Evolutionary conservation across 768 basidiomycete genomes (phyloP).

Genomic region (Pleurotus eryngii): DNA sequence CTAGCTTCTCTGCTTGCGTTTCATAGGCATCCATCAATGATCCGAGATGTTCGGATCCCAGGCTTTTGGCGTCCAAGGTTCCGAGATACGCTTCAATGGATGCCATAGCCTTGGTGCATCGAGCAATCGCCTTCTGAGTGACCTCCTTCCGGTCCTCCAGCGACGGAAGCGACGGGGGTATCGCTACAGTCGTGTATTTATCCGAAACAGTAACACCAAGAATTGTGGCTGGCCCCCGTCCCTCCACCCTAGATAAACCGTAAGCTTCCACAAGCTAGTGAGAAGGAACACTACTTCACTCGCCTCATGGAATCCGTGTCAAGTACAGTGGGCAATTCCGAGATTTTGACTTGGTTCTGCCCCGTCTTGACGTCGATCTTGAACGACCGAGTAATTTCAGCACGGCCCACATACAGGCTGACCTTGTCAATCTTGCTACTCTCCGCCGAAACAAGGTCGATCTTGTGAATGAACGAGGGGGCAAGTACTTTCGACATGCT

Average conservation of each 20-base stretch:
- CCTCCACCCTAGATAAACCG: constrained; percentile 26
- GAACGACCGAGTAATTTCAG: constrained; percentile 31
- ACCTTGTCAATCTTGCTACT: constrained; percentile 31
- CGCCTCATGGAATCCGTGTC: constrained; percentile 29
- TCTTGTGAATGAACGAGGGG: no score
- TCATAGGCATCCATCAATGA: constrained; percentile 19
- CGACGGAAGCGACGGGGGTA: constrained; percentile 21
- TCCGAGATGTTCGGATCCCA: constrained; percentile 18
- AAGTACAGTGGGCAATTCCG: constrained; percentile 26
- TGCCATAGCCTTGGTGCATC: constrained; percentile 18
- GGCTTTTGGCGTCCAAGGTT: constrained; percentile 21
- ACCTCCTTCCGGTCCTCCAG: constrained; percentile 15
- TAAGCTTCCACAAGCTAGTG: not conserved
- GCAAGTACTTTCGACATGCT: no score
- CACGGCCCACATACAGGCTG: constrained; percentile 23
- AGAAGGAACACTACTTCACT: not conserved
- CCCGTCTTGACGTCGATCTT: constrained; percentile 28
- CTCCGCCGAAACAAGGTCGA: not conserved
- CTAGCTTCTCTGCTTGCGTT: constrained; percentile 21
- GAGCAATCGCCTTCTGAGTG: constrained; percentile 17
- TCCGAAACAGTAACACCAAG: constrained; percentile 31
- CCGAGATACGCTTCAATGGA: constrained; percentile 24
- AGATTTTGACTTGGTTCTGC: constrained; percentile 29
- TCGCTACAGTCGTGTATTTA: constrained; percentile 3
- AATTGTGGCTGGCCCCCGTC: constrained; percentile 29